Base-by-base conservation (phyloP, 371 early-diverging fungal species). In the Lichtheimia ornata region DNA sequence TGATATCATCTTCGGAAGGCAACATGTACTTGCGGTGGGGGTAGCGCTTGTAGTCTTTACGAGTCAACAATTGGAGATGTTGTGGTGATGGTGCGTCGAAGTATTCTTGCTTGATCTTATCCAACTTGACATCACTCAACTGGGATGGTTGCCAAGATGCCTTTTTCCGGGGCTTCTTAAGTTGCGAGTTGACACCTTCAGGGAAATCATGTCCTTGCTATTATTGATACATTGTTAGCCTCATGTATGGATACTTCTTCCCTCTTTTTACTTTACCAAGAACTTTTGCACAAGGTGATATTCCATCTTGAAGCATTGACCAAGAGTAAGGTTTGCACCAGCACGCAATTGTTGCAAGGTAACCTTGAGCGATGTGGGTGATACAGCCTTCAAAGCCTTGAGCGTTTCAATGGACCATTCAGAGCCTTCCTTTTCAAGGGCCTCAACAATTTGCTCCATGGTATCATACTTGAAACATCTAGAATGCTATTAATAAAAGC, bases 321-420 rank as follows among this genome's bases (percentile, higher is more conserved):
- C 85, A 67, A 98, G 85, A 44, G 80, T 76, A 62, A 88, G 64
- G n/a, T 79, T 70, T 42, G 73, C 73, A 28, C 95, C 97, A 20
- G 74, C 72, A 28, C 94, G 87, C 47, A 97, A 74, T 74, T 92
- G 91, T 59, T 84, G 82, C 47, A 96, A 80, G 1, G 95, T 93
- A 22, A 96, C 88, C 81, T 94, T 95, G 72, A 97, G 83, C 41
- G 93, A 91, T 2, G 93, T 92, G 7, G 97, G 97, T 9, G 96
- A 96, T 80, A 91, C 83, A 18, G 55, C 61, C 45, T 73, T 71
- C 54, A 98, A 69, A 14, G 76, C 76, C 17, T 76, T 78, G 35
- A 94, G 63, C 5, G 96, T 94, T 50, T 83, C 77, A 35, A 79
- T 56, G 0, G 90, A 89, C 90, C 92, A 97, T 18, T 74, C 82